phyloP scores from a whole-genome alignment of 352 stramenopile species.

The Globisporangium polare region DNA sequence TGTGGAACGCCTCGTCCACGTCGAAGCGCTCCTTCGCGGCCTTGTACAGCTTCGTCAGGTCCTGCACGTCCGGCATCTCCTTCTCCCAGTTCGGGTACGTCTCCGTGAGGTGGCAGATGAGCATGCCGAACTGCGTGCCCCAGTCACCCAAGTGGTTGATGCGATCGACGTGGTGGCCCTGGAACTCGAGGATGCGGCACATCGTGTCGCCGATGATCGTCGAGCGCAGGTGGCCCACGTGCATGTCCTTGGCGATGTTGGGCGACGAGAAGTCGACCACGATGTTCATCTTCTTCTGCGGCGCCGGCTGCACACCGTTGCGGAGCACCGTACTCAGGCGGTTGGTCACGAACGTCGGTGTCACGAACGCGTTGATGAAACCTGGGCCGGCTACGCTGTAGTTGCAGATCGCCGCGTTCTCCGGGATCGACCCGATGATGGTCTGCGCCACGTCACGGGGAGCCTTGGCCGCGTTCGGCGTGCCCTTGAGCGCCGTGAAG shows the following conservation, averaged over 20 bases:
- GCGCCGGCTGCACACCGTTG: slow-evolving; percentile 77
- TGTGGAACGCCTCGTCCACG: slow-evolving; percentile 94
- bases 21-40: slow-evolving; percentile 96
- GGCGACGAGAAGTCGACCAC: slow-evolving; percentile 84
- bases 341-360: slow-evolving; percentile 71
- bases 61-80: slow-evolving; percentile 94
- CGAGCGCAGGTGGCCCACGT: slow-evolving; percentile 84
- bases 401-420: slow-evolving; percentile 87
- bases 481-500: slow-evolving; percentile 94
- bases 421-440: slow-evolving; percentile 87
- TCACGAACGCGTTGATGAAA: slow-evolving; percentile 98
- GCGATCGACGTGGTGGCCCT: slow-evolving; percentile 73
- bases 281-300: slow-evolving; percentile 72
- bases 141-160: slow-evolving; percentile 87
- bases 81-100: slow-evolving; percentile 93
- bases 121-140: slow-evolving; percentile 98
- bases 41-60: slow-evolving; percentile 92
- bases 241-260: slow-evolving; percentile 90
- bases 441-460: slow-evolving; percentile 86
- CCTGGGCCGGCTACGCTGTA: slow-evolving; percentile 91
- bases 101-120: slow-evolving; percentile 99
- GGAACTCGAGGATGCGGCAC: slow-evolving; percentile 85
- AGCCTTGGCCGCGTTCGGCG: slow-evolving; percentile 57
- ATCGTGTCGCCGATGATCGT: slow-evolving; percentile 92
- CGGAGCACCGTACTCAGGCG: slow-evolving; percentile 67